These are phyloP conservation scores for Colletotrichum ledebouriae DNA, from an alignment of 2,329 filamentous ascomycete genomes.

Conservation along the genomic window DNA sequence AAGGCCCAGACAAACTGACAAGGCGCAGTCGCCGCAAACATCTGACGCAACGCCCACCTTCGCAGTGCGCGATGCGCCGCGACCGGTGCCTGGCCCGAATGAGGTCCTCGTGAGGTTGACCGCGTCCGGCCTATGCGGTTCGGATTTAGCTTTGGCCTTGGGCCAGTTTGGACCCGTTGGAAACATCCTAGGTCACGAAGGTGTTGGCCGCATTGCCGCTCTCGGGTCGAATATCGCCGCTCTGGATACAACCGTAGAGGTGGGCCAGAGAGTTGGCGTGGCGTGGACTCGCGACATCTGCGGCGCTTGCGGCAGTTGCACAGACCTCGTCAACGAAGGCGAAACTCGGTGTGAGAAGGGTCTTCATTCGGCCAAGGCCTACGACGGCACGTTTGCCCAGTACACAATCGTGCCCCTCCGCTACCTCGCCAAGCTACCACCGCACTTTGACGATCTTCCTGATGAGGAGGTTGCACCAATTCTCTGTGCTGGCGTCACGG, in stretches of 20 bases:
- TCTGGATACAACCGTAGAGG: slow-evolving; percentile 44
- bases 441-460: slow-evolving; percentile 45
- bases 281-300: slow-evolving; percentile 56
- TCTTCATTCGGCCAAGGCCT: slow-evolving; percentile 50
- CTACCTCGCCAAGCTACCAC: slow-evolving; percentile 51
- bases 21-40: slow-evolving; percentile 14
- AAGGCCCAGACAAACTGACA: neutral
- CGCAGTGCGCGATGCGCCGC: slow-evolving; percentile 25
- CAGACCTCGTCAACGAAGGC: slow-evolving; percentile 46
- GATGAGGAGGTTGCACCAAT: slow-evolving; percentile 57
- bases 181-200: slow-evolving; percentile 59
- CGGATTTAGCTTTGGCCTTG: slow-evolving; percentile 54
- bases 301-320: slow-evolving; percentile 52
- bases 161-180: slow-evolving; percentile 54
- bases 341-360: slow-evolving; percentile 54
- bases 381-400: slow-evolving; percentile 57
- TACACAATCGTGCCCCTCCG: slow-evolving; percentile 52
- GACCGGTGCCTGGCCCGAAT: slow-evolving; percentile 41
- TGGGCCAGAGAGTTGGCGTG: slow-evolving; percentile 55
- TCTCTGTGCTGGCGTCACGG: slow-evolving; percentile 59
- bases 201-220: slow-evolving; percentile 55
- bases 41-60: slow-evolving; percentile 19
- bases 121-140: slow-evolving; percentile 55
- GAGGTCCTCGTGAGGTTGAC: slow-evolving; percentile 52
- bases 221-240: slow-evolving; percentile 52